Evolutionary conservation across 1,284 basidiomycete genomes (phyloP).

Genomic region (Puccinia triticina): DNA sequence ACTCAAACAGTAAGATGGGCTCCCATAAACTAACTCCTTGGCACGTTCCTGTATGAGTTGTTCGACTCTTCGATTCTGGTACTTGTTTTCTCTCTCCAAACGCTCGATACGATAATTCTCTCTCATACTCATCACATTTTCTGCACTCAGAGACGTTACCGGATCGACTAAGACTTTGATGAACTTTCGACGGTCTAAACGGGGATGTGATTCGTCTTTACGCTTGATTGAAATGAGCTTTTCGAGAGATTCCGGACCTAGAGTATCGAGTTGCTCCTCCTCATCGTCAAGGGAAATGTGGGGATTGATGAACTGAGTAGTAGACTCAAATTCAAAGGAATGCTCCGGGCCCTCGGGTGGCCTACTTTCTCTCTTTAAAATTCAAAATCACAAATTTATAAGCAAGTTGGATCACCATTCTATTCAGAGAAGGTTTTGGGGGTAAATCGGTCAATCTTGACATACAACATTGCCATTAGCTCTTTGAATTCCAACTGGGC

Average conservation of each 20-base stretch:
- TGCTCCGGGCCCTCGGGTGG: not conserved
- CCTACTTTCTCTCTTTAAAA: constrained; percentile 17
- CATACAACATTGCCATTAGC: not conserved
- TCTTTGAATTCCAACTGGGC: constrained; percentile 24
- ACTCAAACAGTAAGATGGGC: constrained; percentile 33
- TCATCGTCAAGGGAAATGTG: not conserved
- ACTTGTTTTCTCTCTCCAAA: constrained; percentile 18
- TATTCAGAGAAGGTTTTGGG: not conserved
- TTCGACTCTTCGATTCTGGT: not conserved
- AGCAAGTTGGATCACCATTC: not conserved
- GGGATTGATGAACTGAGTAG: constrained; percentile 13
- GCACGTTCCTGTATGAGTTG: constrained; percentile 5
- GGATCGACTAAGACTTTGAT: constrained; percentile 41
- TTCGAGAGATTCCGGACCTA: constrained; percentile 26
- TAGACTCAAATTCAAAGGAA: constrained; percentile 26
- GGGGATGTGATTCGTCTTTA: constrained; percentile 9
- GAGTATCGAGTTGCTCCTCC: not conserved
- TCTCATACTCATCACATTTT: constrained; percentile 30
- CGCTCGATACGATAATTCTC: constrained; percentile 24
- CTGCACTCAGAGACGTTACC: constrained; percentile 21
- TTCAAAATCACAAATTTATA: not conserved
- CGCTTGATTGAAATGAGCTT: constrained; percentile 12
- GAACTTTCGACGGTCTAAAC: constrained; percentile 19
- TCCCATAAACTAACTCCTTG: constrained; percentile 34
- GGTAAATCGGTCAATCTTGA: not conserved